Base-by-base conservation (phyloP, 306 rosid genomes). In the Lupinus albus region DNA sequence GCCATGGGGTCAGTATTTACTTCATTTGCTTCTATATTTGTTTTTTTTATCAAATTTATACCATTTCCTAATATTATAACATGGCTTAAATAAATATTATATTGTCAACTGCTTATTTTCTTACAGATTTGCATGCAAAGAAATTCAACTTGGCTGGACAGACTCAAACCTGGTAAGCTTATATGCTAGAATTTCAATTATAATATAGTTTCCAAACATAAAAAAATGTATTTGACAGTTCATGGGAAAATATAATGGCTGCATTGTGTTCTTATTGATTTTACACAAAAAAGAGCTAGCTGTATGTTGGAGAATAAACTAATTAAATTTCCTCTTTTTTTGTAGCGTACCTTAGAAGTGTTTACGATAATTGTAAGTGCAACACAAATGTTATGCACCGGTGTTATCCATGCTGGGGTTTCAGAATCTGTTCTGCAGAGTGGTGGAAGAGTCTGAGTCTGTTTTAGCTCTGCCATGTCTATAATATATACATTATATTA, bases 101-200 rank as follows among this genome's bases (percentile, higher is more conserved):
- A n/a, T n/a, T n/a, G n/a, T n/a, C n/a, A n/a, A n/a, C n/a, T n/a
- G n/a, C n/a, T n/a, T n/a, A n/a, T n/a, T 61, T 61, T 62, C 14
- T 49, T 84, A 70, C 86, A 93, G 99, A 67, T 86, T 90, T 47
- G 99, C 99, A 1, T 86, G 96, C 70, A 93, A 90, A 75, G 97
- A 90, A 81, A 90, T 93, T 74, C 70, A 86, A 6, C 83, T 79
- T 81, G 99, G 99, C 1, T 90, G 96, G 96, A 86, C 84, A 42
- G 68, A 76, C 68, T 58, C 87, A 53, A 85, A 79, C 81, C 78
- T 93, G 85, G 99, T 93, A 84, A 85, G 85, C 15, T 70, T 71
- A 28, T 71, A 28, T 66, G 58, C 39, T 49, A n/a, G 2, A 10
- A 42, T 21, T 53, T 44, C 66, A 63, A 38, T 39, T 5, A 12